These are phyloP conservation scores for Thermomyces lanuginosus DNA, from an alignment of 2,329 filamentous ascomycete species.

Conservation along the genomic window DNA sequence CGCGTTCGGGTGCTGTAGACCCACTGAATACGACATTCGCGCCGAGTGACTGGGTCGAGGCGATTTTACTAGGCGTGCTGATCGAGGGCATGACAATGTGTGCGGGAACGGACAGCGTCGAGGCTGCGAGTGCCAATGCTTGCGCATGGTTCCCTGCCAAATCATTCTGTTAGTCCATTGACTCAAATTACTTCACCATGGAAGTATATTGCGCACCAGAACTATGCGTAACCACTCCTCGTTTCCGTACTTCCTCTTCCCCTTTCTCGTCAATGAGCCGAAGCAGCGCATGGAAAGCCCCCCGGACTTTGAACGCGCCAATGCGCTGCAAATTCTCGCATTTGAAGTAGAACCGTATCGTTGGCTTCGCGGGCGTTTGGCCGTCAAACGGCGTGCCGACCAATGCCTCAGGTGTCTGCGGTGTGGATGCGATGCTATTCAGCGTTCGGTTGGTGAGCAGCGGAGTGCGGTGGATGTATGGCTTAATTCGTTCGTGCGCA, in stretches of 20 bases:
- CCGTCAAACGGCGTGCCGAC: constrained; percentile 42
- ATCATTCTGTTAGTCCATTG: constrained; percentile 1
- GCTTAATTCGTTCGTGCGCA: constrained; percentile 57
- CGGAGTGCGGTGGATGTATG: constrained; percentile 67
- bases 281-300: constrained; percentile 73
- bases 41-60: constrained; percentile 62
- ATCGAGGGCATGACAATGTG: constrained; percentile 90
- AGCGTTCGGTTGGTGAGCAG: constrained; percentile 66
- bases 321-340: constrained; percentile 85
- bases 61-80: constrained; percentile 70
- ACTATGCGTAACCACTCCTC: constrained; percentile 77
- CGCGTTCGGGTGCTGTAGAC: constrained; percentile 62
- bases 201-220: constrained; percentile 42
- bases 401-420: constrained; percentile 40
- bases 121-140: constrained; percentile 72
- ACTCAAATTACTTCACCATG: background rate
- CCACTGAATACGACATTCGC: constrained; percentile 68
- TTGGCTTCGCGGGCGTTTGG: constrained; percentile 44
- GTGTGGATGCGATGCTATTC: constrained; percentile 55
- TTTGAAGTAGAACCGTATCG: constrained; percentile 73
- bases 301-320: constrained; percentile 83
- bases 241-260: constrained; percentile 43
- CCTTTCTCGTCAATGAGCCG: constrained; percentile 48
- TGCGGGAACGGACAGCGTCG: constrained; percentile 54
- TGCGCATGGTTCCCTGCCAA: constrained; percentile 76